These are phyloP conservation scores for Aspergillus panamensis DNA, from an alignment of 495 filamentous ascomycete species.

Conservation along the genomic window DNA sequence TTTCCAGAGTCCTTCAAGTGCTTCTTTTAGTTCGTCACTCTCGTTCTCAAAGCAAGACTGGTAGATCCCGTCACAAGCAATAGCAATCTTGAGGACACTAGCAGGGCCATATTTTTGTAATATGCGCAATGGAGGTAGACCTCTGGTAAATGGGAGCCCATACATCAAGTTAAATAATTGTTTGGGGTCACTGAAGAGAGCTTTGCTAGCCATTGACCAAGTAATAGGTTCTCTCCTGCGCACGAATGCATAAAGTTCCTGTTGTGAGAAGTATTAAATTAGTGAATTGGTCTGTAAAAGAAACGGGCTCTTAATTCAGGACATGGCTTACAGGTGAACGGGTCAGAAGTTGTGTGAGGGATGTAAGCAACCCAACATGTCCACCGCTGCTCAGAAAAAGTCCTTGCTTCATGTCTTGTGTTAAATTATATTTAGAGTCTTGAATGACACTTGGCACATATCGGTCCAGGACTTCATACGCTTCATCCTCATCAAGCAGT, in stretches of 20 bases:
- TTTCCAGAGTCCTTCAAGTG: slow-evolving; percentile 17
- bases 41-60: slow-evolving; percentile 16
- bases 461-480: slow-evolving; percentile 16
- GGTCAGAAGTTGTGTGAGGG: slow-evolving; percentile 13
- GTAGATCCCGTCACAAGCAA: slow-evolving; percentile 21
- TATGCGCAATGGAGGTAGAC: slow-evolving; percentile 15
- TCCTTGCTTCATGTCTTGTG: slow-evolving; percentile 19
- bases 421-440: slow-evolving; percentile 17
- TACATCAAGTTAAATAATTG: slow-evolving; percentile 12
- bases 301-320: slow-evolving; percentile 9
- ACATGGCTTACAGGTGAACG: slow-evolving; percentile 17
- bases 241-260: slow-evolving; percentile 8
- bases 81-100: slow-evolving; percentile 18
- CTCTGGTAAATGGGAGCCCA: slow-evolving; percentile 15
- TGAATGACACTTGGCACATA: slow-evolving; percentile 11
- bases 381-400: slow-evolving; percentile 19
- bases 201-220: slow-evolving; percentile 14
- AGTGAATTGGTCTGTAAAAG: slow-evolving; percentile 12
- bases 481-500: slow-evolving; percentile 17
- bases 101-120: slow-evolving; percentile 12
- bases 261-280: slow-evolving; percentile 17
- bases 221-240: slow-evolving; percentile 13
- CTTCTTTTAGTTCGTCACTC: slow-evolving; percentile 12
- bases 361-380: slow-evolving; percentile 19
- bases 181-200: slow-evolving; percentile 14